These are phyloP conservation scores for Colletotrichum godetiae DNA, from an alignment of 2,329 filamentous ascomycete species.

Conservation along the genomic window DNA sequence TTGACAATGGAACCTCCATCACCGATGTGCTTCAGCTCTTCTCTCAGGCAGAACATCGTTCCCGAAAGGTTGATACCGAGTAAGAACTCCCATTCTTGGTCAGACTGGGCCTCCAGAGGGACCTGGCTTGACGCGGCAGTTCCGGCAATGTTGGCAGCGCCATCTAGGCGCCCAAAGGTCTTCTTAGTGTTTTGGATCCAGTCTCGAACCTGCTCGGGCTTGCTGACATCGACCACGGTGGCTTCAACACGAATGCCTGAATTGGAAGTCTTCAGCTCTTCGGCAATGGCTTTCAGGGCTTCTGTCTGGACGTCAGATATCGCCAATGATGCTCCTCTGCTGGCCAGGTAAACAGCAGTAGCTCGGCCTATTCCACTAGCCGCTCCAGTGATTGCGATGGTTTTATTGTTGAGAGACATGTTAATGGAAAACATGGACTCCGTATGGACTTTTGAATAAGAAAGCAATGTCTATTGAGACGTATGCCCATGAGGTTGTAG, in stretches of 20 bases:
- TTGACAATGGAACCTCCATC: conserved; percentile 59
- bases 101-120: conserved; percentile 38
- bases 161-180: conserved; percentile 47
- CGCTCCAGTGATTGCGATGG: conserved; percentile 60
- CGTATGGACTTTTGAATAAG: too few species aligned
- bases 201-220: conserved; percentile 42
- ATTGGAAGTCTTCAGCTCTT: background rate
- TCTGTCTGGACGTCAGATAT: conserved; percentile 57
- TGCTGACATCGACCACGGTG: conserved; percentile 43
- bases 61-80: conserved; percentile 43
- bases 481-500: too few species aligned
- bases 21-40: conserved; percentile 46
- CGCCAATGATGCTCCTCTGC: conserved; percentile 56
- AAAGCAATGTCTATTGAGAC: too few species aligned
- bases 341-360: conserved; percentile 55
- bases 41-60: conserved; percentile 43
- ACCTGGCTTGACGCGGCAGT: conserved; percentile 39
- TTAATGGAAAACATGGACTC: too few species aligned
- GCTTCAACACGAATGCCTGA: conserved; percentile 6
- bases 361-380: conserved; percentile 60
- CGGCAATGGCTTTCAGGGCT: conserved; percentile 42
- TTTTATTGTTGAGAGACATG: conserved; percentile 44
- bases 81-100: conserved; percentile 41
- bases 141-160: conserved; percentile 52
- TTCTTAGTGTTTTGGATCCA: conserved; percentile 48